A percentile compares a stretch with the other conserved stretches of the same genome.
These are phyloP conservation scores for Oxytropis ochrocephala DNA, from an alignment of 306 rosid genomes.

Conservation along the genomic window DNA sequence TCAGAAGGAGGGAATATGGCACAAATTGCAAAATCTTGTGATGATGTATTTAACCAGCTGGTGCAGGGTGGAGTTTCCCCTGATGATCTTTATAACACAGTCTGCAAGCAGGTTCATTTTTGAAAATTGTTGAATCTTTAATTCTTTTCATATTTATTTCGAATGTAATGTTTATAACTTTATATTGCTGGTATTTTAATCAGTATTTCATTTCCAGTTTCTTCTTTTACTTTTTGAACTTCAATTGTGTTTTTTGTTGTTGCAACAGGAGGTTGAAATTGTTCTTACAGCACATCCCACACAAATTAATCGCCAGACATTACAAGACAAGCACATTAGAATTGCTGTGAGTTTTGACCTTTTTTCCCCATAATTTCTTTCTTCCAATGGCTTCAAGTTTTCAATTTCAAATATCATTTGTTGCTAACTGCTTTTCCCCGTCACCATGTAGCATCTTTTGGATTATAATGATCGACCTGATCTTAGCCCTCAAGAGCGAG, in stretches of 20 bases:
- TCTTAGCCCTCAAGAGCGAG: slow-evolving; percentile 72
- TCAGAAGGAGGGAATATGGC: slow-evolving; percentile 63
- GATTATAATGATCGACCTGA: slow-evolving; percentile 83
- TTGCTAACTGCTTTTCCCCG: slow-evolving; percentile 20
- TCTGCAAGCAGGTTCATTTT: slow-evolving; percentile 77
- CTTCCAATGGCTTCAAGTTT: background rate
- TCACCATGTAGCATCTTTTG: slow-evolving; percentile 61
- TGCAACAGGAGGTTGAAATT: slow-evolving; percentile 77
- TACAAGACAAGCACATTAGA: slow-evolving; percentile 80
- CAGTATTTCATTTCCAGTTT: background rate
- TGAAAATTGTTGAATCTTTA: background rate
- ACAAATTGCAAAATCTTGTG: slow-evolving; percentile 70
- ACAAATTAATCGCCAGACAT: slow-evolving; percentile 90
- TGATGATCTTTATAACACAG: slow-evolving; percentile 66
- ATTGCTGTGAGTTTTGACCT: slow-evolving; percentile 56
- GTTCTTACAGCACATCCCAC: slow-evolving; percentile 99
- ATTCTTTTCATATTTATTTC: background rate
- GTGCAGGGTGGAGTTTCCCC: slow-evolving; percentile 73
- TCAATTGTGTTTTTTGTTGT: slow-evolving; percentile 9
- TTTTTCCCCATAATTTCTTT: background rate
- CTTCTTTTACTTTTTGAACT: background rate
- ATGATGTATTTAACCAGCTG: slow-evolving; percentile 71
- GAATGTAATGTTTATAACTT: background rate
- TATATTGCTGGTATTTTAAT: background rate
- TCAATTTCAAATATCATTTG: slow-evolving; percentile 11